A percentile compares a stretch with the other conserved stretches of the same genome.
These are phyloP conservation scores for Leishmania arabica DNA, from an alignment of 208 protist species.

Conservation along the genomic window DNA sequence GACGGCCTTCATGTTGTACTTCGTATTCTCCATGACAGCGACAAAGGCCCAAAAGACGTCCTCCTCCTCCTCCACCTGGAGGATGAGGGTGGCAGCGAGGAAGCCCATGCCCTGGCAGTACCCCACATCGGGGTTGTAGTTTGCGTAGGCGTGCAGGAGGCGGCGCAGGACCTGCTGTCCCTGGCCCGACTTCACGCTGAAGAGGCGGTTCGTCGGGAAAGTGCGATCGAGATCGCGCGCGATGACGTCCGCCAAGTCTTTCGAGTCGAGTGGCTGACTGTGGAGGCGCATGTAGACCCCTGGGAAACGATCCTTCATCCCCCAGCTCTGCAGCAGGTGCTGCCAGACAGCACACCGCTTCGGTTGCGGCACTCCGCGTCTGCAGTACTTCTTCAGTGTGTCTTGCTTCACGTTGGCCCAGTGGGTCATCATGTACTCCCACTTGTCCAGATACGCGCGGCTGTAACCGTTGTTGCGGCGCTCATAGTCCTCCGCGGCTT, in stretches of 20 bases:
- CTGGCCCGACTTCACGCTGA: conserved; percentile 31
- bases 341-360: conserved; percentile 69
- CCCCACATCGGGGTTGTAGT: conserved; percentile 67
- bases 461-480: conserved; percentile 17
- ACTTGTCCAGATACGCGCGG: conserved; percentile 21
- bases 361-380: conserved; percentile 72
- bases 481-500: conserved; percentile 57
- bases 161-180: conserved; percentile 69
- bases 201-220: conserved; percentile 83
- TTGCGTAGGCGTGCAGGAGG: conserved; percentile 84
- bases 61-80: conserved; percentile 85
- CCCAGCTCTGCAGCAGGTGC: conserved; percentile 50
- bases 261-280: conserved; percentile 27
- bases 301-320: conserved; percentile 14
- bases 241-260: conserved; percentile 63
- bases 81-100: conserved; percentile 78
- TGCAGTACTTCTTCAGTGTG: conserved; percentile 63
- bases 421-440: conserved; percentile 32
- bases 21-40: conserved; percentile 75
- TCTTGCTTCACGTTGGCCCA: conserved; percentile 35
- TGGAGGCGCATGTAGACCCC: conserved; percentile 39
- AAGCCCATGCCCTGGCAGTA: conserved; percentile 95
- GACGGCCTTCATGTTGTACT: conserved; percentile 61
- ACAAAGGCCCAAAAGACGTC: conserved; percentile 86
- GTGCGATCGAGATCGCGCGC: conserved; percentile 85